Base-by-base conservation (phyloP, 1,284 basidiomycete genomes). In the Cryptococcus hybrid region DNA sequence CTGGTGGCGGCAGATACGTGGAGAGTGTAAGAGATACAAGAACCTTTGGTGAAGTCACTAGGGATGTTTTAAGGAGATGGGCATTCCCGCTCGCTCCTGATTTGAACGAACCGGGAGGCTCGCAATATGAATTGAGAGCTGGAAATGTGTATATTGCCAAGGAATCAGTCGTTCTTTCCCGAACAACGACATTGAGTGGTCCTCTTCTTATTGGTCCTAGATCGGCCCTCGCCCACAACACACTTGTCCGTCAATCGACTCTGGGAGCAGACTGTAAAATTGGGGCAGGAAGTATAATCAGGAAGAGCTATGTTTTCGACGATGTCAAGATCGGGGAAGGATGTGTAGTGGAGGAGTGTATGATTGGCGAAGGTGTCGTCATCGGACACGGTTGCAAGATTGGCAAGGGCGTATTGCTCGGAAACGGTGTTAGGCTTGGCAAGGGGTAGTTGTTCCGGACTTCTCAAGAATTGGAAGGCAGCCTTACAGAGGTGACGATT, bases 1-100 rank as follows among this genome's bases (percentile, higher is more conserved):
- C 42, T 47, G 63, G 60, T 3, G 66, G 62, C 63, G 88, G 89
- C 46, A 88, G 89, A 11, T 95, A 95, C 73, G 89, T 91, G 18
- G 90, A 92, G 39, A 86, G 90, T 36, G 90, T 93, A 49, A 86
- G 87, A 70, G 92, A 93, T 71, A 93, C 92, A 3, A 86, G 87
- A 67, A 90, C 88, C 59, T 96, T 94, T 75, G 92, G 90, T 59
- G 86, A 89, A 18, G 82, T 95, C 68, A 89, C 88, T 88, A 89
- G 90, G 74, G 93, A 98, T 69, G 90, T 99, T 50, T 79, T 99
- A 40, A 84, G 89, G 35, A 82, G 94, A 62, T 95, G 92, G 90
- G 90, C 91, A 2, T 95, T 92, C 79, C 96, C 95, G 1, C 82
- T 98, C 15, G 90, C 93, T 1, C 95, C 95, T 8, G 94, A 96